Conservation (phyloP, 2,329 filamentous ascomycete species). For the Plectosphaerella cucumerina region DNA sequence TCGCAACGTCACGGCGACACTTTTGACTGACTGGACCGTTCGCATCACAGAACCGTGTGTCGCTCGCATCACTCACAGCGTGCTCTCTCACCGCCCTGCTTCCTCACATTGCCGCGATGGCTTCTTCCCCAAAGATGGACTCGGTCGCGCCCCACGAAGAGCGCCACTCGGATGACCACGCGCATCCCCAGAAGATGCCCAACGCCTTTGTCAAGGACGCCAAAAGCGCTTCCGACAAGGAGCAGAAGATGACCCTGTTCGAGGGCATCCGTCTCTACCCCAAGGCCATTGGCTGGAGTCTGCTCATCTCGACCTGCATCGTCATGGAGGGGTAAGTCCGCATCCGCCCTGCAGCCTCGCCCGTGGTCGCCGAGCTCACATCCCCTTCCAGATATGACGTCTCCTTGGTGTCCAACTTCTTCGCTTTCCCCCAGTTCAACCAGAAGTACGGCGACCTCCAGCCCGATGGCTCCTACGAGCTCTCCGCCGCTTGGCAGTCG, state of each 20-base stretch:
- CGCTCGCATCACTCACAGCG: too few relatives aligned
- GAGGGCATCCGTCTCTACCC: constrained; percentile 81
- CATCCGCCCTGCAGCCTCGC: too few relatives aligned
- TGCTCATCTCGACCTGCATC: constrained; percentile 87
- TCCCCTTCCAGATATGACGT: constrained; percentile 57
- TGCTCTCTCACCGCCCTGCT: too few relatives aligned
- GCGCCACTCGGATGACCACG: constrained; percentile 7
- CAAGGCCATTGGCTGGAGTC: constrained; percentile 78
- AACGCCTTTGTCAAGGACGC: constrained; percentile 39
- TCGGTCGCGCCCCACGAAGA: neutral
- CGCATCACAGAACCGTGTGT: too few relatives aligned
- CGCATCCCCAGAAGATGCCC: constrained; percentile 17
- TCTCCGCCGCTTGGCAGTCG: constrained; percentile 60
- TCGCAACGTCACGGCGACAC: too few relatives aligned
- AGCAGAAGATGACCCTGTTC: constrained; percentile 66
- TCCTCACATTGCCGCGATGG: too few relatives aligned
- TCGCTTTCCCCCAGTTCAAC: constrained; percentile 54
- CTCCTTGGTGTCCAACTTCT: constrained; percentile 78
- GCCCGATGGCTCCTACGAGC: constrained; percentile 42
- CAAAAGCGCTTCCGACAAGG: constrained; percentile 51
- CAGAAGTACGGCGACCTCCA: constrained; percentile 50
- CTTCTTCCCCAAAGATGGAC: too few relatives aligned
- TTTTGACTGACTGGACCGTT: too few relatives aligned
- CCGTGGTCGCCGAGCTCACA: neutral
- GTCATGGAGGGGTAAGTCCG: constrained; percentile 68